phyloP scores from a whole-genome alignment of 306 rosid genomes.

The Vigna angularis region DNA sequence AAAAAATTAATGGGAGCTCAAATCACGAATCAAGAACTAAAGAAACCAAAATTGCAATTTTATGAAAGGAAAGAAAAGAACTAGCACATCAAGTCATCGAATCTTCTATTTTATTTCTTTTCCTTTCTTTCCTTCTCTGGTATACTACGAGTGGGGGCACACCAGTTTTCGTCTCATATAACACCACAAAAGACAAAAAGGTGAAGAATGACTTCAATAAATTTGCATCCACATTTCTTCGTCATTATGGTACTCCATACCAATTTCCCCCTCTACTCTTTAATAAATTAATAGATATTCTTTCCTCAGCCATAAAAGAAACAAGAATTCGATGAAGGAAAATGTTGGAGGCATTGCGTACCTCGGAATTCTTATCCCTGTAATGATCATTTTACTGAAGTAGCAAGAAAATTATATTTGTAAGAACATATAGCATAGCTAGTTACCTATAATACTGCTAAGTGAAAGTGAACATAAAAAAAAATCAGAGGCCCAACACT shows the following conservation, averaged over 20 bases:
- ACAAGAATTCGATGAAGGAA: neutral
- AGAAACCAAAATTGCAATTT: no score
- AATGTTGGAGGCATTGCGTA: conserved; percentile 2
- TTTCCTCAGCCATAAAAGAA: conserved; percentile 22
- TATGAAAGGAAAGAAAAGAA: neutral
- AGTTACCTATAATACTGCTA: conserved; percentile 16
- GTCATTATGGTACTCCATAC: neutral
- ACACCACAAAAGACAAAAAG: neutral
- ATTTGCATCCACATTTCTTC: neutral
- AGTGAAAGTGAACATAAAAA: conserved; percentile 31
- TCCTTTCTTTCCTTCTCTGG: neutral
- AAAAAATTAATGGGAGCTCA: no score
- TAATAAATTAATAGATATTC: neutral
- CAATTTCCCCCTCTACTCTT: neutral
- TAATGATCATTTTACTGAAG: conserved; percentile 31
- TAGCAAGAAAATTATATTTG: conserved; percentile 39
- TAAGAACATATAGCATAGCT: conserved; percentile 36
- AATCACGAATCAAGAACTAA: no score
- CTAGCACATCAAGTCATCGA: neutral
- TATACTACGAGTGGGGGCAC: neutral
- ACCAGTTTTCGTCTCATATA: neutral
- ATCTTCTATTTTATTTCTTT: neutral
- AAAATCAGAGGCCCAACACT: conserved; percentile 46
- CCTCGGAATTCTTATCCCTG: conserved; percentile 28
- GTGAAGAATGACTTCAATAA: no score